These are phyloP conservation scores for Nemania diffusa DNA, from an alignment of 2,329 filamentous ascomycete genomes.

Conservation along the genomic window DNA sequence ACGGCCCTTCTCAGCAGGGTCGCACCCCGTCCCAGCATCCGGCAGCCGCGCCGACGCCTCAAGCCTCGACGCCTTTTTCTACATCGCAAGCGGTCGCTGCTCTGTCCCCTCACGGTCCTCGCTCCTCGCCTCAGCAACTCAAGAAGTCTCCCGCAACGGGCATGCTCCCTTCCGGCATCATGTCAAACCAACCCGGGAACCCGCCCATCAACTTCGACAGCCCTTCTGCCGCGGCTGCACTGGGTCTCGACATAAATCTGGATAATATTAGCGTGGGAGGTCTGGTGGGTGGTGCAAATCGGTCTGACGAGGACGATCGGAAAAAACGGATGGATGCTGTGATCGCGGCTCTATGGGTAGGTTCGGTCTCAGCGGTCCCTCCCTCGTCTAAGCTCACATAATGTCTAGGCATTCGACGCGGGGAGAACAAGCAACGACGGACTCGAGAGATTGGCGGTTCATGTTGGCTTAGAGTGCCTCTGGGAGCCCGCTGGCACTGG, in stretches of 20 bases:
- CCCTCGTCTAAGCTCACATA: conserved; percentile 42
- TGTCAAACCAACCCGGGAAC: conserved; percentile 59
- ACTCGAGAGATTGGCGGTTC: conserved; percentile 75
- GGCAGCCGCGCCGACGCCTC: conserved; percentile 67
- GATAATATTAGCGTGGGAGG: conserved; percentile 62
- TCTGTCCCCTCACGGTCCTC: conserved; percentile 66
- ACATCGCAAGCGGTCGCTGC: conserved; percentile 64
- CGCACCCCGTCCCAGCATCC: conserved; percentile 60
- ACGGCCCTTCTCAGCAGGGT: conserved; percentile 61
- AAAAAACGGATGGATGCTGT: conserved; percentile 65
- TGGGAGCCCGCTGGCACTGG: conserved; percentile 65
- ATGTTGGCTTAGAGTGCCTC: conserved; percentile 72
- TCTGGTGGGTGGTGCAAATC: conserved; percentile 54
- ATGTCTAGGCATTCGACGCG: conserved; percentile 51
- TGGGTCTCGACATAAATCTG: conserved; percentile 66
- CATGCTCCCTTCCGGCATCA: conserved; percentile 55
- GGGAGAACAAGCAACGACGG: conserved; percentile 79
- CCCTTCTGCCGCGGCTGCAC: conserved; percentile 69
- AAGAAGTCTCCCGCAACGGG: conserved; percentile 69
- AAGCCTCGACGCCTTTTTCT: conserved; percentile 75
- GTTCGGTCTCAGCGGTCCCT: conserved; percentile 47
- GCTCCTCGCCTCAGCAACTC: conserved; percentile 71
- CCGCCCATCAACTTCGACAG: conserved; percentile 70
- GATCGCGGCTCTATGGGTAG: conserved; percentile 62
- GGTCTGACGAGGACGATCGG: conserved; percentile 64